phyloP scores from a whole-genome alignment of 257 asterid genomes.

The Fraxinus anomala region DNA sequence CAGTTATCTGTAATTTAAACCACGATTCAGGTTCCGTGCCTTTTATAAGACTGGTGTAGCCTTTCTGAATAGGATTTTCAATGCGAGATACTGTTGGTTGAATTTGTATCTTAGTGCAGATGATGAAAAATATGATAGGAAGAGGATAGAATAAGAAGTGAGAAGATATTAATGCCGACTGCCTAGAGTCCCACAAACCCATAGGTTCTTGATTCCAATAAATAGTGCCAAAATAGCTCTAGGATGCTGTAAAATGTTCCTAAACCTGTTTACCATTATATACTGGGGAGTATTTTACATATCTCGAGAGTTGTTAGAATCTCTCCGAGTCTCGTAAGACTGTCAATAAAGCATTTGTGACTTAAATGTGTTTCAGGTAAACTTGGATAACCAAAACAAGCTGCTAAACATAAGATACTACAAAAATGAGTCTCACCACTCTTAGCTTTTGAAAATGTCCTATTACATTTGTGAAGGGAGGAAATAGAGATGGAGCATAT shows the following conservation, averaged over 20 bases:
- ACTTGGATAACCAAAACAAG: background rate
- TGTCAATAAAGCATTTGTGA: constrained; percentile 7
- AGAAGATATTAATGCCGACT: background rate
- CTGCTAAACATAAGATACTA: constrained; percentile 3
- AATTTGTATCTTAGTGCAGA: constrained; percentile 9
- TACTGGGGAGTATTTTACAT: constrained; percentile 13
- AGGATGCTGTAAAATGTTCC: background rate
- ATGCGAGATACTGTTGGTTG: background rate
- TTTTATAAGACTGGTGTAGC: background rate
- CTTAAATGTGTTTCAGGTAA: background rate
- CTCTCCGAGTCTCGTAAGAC: background rate
- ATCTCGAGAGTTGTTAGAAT: background rate
- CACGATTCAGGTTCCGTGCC: background rate
- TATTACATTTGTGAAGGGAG: constrained; percentile 4
- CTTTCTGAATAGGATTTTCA: background rate
- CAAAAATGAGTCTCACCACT: background rate
- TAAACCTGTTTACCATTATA: background rate
- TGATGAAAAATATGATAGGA: background rate
- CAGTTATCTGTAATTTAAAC: constrained; percentile 9
- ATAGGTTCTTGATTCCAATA: background rate
- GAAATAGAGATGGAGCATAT: constrained; percentile 7
- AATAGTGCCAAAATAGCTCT: constrained; percentile 15
- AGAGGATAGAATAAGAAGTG: background rate
- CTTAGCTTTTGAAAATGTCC: background rate
- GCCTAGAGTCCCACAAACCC: background rate